These are phyloP conservation scores for Salix exigua DNA, from an alignment of 345 rosid species.

Conservation along the genomic window DNA sequence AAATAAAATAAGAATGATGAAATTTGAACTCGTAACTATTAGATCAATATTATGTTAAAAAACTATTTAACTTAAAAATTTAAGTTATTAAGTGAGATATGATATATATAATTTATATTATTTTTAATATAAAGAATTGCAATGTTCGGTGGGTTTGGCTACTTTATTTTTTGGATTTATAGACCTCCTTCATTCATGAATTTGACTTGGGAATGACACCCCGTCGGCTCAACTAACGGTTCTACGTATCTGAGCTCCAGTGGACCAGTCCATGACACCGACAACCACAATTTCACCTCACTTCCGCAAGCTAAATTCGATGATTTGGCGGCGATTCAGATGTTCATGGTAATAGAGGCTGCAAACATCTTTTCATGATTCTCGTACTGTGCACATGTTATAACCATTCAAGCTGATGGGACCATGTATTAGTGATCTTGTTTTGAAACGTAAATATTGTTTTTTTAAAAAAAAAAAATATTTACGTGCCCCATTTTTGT, in stretches of 20 bases:
- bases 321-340: slow-evolving; percentile 12
- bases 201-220: not conserved
- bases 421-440: no score
- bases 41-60: rapidly evolving
- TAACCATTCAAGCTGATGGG: not conserved
- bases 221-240: slow-evolving; percentile 15
- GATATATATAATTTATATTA: no score
- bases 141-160: not conserved
- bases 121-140: not conserved
- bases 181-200: not conserved
- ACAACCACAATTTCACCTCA: not conserved
- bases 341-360: not conserved
- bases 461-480: rapidly evolving
- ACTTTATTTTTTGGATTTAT: not conserved
- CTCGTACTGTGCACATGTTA: not conserved
- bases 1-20: no score
- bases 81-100: no score
- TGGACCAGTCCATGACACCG: slow-evolving; percentile 8
- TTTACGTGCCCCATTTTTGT: no score
- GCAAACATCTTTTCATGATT: not conserved
- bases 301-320: not conserved
- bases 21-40: no score
- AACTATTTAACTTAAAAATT: no score
- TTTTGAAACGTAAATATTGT: no score
- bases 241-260: slow-evolving; percentile 1